Evolutionary conservation across 768 basidiomycete genomes (phyloP), one percentile per base, ranked within the genome.

Genomic region (Pluteus cervinus): DNA sequence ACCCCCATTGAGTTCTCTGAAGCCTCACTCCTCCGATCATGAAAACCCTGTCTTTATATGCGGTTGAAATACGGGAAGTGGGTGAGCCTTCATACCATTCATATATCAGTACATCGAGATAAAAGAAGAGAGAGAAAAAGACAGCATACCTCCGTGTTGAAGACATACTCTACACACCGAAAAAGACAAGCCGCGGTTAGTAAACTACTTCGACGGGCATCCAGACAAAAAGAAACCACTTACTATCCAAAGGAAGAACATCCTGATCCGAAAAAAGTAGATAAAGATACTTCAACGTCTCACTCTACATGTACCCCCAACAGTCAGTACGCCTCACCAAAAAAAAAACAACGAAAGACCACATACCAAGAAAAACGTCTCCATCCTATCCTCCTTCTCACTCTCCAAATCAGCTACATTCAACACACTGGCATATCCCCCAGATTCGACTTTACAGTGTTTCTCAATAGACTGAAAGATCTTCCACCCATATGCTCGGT

Each of bases 211-310:
- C 14, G 16, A 21, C 16, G 30, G 36, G n/a, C 15, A 37, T 3
- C 17, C n/a, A 26, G 11, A 28, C 20, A 29, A n/a, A 4, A 8
- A 14, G 18, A 45, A n/a, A 24, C 12, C 20, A 75, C 84, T 48
- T 48, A 91, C 90, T 65, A 39, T 79, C 70, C 42, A 96, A 55
- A 3, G 93, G 85, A 26, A 96, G 58, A 20, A 84, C 71, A 17
- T 52, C 69, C 3, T 70, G 69, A 47, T 94, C 91, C 25, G 84
- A 77, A 60, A 96, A 98, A 4, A 97, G 65, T 34, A 98, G 64
- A 54, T 82, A 97, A 18, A 97, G 68, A 60, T 97, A 98, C 57
- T 98, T 93, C 43, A 93, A 58, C 4, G 89, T 93, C 56, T 92
- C 88, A 47, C 86, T 85, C 90, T 90, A 52, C 24, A 34, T 31